Evolutionary conservation across 805 yeast species (phyloP), one percentile per base, ranked within the genome.

Genomic region (Nadsonia fulvescens): DNA sequence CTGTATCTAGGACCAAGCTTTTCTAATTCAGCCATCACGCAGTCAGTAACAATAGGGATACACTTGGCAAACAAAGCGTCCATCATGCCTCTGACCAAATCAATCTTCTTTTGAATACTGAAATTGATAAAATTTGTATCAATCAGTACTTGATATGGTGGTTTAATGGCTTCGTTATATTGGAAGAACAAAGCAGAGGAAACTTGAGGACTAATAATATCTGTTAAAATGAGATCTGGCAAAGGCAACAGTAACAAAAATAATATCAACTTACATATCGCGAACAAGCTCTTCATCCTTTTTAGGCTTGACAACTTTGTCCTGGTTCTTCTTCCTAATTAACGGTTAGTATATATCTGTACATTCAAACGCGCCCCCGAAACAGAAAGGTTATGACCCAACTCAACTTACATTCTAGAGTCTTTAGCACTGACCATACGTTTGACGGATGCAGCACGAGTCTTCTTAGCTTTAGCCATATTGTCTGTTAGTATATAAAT

Each of bases 81-180:
- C 96, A 89, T 86, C 75, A 89, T 75, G 8, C 95, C 98, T 41
- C 82, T 66, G n/a, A 81, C 83, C 6, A 89, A 58, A 47, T 89
- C 98, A 29, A 89, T 71, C 44, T 89, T 89, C 56, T 89, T 89
- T 49, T 82, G 95, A 37, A 89, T 86, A 36, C 93, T 78, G 53
- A 83, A 83, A 57, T 89, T 89, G 51, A 89, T 78, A 53, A 89
- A 89, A 58, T 89, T 89, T 15, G 98, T 89, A 68, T 89, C 98
- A 26, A 89, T 72, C 11, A 89, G 61, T 4, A 89, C 86, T 49
- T 89, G 96, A 45, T 89, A 89, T 23, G 98, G 98, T n/a, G 98
- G 98, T 49, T 78, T 81, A 37, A 89, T 78, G 10, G 95, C 81
- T 47, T 72, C 74, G 47, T 89, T 89, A 48, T 69, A 86, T 48